These are phyloP conservation scores for Blastocystis sp. DNA, from an alignment of 352 stramenopile genomes.

Conservation along the genomic window DNA sequence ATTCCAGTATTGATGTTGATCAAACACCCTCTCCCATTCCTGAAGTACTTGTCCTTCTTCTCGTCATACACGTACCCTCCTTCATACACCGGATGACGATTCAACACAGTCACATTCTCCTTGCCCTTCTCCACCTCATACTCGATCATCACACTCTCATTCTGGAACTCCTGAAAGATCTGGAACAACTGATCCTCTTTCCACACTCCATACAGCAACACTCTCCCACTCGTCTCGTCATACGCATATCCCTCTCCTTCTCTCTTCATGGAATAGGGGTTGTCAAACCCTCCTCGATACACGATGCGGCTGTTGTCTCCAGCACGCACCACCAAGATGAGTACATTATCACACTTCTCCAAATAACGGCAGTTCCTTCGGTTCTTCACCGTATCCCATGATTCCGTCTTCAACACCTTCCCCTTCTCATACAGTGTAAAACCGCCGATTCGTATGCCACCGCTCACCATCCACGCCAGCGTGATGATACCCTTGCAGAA, in stretches of 20 bases:
- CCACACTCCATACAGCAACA: constrained; percentile 19
- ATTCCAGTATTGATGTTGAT: neutral
- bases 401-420: constrained; percentile 3
- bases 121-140: neutral
- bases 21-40: neutral
- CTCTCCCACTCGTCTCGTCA: neutral
- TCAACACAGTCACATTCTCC: neutral
- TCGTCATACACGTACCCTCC: constrained; percentile 42
- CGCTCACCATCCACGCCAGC: neutral
- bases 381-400: neutral
- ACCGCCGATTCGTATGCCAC: neutral
- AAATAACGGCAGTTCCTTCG: neutral
- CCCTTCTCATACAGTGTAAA: neutral
- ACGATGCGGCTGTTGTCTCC: neutral
- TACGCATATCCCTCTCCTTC: neutral
- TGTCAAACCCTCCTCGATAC: constrained; percentile 18
- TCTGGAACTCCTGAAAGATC: neutral
- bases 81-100: neutral
- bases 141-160: neutral
- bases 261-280: neutral
- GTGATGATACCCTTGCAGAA: neutral
- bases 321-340: neutral
- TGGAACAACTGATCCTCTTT: neutral
- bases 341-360: neutral
- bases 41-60: neutral